These are phyloP conservation scores for Hemisphaericaspora lyxosophila DNA, from an alignment of 1,139 yeast genomes.

Conservation along the genomic window DNA sequence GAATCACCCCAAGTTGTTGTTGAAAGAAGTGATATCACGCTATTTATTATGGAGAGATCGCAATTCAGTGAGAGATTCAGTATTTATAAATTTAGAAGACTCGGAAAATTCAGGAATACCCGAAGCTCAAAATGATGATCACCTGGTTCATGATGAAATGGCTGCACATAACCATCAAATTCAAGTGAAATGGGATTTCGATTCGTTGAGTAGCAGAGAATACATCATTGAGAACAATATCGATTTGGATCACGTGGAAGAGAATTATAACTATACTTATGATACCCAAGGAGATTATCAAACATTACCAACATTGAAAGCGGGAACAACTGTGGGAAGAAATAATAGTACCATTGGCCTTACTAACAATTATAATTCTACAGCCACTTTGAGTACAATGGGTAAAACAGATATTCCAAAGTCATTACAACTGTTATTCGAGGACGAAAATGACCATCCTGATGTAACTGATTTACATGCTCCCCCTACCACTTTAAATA, in stretches of 20 bases:
- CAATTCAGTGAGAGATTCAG: conserved; percentile 51
- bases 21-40: conserved; percentile 78
- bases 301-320: conserved; percentile 31
- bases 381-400: conserved; percentile 9
- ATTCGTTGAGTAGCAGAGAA: conserved; percentile 69
- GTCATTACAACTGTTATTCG: conserved; percentile 71
- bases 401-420: conserved; percentile 55
- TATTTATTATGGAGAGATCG: conserved; percentile 80
- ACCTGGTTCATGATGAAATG: conserved; percentile 4
- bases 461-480: conserved; percentile 9
- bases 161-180: conserved; percentile 31
- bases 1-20: conserved; percentile 54
- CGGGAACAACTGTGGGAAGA: conserved; percentile 11
- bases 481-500: conserved; percentile 12
- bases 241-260: conserved; percentile 48
- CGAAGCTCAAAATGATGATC: conserved; percentile 17
- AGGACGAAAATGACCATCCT: conserved; percentile 33
- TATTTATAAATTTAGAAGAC: conserved; percentile 38
- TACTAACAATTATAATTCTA: conserved; percentile 6
- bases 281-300: conserved; percentile 22
- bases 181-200: conserved; percentile 89
- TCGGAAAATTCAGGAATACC: conserved; percentile 12
- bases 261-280: conserved; percentile 36
- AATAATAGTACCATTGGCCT: conserved; percentile 10
- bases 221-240: conserved; percentile 69